Conservation (phyloP, 2,329 filamentous ascomycete genomes). For the Alternaria incomplexa region DNA sequence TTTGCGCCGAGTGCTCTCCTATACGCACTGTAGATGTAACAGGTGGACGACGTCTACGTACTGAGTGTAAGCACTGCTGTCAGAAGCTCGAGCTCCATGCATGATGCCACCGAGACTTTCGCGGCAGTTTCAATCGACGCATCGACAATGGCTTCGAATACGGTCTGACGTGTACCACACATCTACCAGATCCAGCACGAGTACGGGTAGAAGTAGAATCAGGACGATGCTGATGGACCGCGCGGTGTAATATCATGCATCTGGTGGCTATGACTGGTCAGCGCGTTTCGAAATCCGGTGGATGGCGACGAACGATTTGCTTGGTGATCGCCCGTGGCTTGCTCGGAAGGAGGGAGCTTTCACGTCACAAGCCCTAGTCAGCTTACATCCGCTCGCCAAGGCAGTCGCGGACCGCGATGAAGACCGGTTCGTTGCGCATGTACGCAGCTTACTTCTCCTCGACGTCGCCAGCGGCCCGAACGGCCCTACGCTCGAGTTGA, state of each 20-base stretch:
- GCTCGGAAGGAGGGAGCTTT: neutral
- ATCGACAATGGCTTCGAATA: neutral
- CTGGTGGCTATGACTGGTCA: conserved; percentile 1
- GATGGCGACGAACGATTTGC: conserved; percentile 1
- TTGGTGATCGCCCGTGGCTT: neutral
- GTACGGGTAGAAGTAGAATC: neutral
- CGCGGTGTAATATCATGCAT: neutral
- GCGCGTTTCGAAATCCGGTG: neutral
- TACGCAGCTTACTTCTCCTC: neutral
- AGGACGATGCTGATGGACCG: neutral
- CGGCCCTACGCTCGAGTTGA: neutral
- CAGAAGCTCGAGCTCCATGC: neutral
- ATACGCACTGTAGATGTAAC: neutral
- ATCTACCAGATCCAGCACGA: neutral
- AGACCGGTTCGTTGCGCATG: neutral
- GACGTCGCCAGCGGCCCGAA: conserved; percentile 5
- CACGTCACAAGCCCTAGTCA: conserved; percentile 15
- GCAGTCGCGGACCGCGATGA: conserved; percentile 6
- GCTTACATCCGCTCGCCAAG: conserved; percentile 15
- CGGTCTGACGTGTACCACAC: conserved; percentile 8
- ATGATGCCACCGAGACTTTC: neutral
- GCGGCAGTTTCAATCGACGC: neutral
- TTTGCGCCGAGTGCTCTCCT: neutral
- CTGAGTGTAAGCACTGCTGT: neutral
- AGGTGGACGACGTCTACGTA: neutral